These are phyloP conservation scores for Leccinum longicurvipes DNA, from an alignment of 768 basidiomycete genomes.

Conservation along the genomic window DNA sequence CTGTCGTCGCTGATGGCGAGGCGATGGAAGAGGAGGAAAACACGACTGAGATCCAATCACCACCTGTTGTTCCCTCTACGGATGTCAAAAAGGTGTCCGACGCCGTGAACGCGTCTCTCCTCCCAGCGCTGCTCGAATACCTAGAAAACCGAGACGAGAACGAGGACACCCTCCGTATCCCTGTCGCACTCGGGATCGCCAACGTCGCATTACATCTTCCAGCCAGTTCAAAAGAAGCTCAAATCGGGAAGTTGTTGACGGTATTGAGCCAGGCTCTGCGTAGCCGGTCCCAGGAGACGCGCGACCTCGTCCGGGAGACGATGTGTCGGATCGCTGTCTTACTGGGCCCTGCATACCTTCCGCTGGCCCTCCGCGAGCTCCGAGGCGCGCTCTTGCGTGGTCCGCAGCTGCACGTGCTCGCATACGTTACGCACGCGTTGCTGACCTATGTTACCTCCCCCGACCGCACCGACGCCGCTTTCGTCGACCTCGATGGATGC, in stretches of 20 bases:
- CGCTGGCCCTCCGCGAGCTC: conserved; percentile 72
- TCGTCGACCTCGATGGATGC: conserved; percentile 68
- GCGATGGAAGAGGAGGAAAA: conserved; percentile 23
- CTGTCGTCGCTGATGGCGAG: conserved; percentile 31
- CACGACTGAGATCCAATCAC: conserved; percentile 15
- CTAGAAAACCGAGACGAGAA: conserved; percentile 80
- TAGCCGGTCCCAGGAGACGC: conserved; percentile 90
- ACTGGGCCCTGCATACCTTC: conserved; percentile 73
- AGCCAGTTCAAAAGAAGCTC: conserved; percentile 51
- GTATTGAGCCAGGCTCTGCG: conserved; percentile 85
- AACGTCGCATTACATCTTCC: conserved; percentile 84
- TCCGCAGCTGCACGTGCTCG: conserved; percentile 91
- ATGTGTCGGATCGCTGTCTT: conserved; percentile 73
- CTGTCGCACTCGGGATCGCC: conserved; percentile 82
- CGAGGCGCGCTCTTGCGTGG: conserved; percentile 84
- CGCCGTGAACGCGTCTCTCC: conserved; percentile 67
- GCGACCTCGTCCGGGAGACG: conserved; percentile 82
- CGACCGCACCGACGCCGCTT: conserved; percentile 46
- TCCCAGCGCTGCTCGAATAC: conserved; percentile 77
- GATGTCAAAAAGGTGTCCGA: conserved; percentile 56
- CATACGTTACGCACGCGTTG: conserved; percentile 77
- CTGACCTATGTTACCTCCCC: conserved; percentile 74
- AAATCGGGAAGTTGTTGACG: conserved; percentile 75
- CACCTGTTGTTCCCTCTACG: neutral
- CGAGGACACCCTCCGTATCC: conserved; percentile 85